Evolutionary conservation across 2,329 filamentous ascomycete species (phyloP).

Genomic region (Albophoma yamanashiensis): DNA sequence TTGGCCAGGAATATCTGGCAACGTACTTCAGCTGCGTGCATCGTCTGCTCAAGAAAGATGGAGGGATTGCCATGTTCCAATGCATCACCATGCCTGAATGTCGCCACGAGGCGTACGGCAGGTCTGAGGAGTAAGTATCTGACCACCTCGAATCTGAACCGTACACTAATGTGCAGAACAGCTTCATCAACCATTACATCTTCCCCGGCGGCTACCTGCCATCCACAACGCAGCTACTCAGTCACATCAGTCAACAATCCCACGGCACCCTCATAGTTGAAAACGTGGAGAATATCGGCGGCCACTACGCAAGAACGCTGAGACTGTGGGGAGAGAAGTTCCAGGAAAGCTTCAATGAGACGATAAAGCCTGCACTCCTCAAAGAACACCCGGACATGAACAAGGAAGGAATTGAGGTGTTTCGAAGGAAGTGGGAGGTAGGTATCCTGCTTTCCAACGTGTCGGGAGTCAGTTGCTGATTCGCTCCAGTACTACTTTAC

Average conservation of each 20-base stretch:
- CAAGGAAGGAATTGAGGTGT: constrained; percentile 53
- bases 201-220: constrained; percentile 69
- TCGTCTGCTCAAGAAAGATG: constrained; percentile 51
- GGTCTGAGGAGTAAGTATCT: constrained; percentile 46
- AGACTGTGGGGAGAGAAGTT: constrained; percentile 60
- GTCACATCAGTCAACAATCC: constrained; percentile 50
- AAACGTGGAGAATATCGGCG: constrained; percentile 59
- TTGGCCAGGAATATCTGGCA: constrained; percentile 55
- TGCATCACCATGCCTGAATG: constrained; percentile 68
- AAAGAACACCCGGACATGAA: constrained; percentile 47
- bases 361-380: constrained; percentile 50
- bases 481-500: constrained; percentile 55
- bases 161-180: constrained; percentile 7
- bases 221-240: constrained; percentile 42
- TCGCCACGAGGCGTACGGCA: constrained; percentile 54
- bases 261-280: constrained; percentile 54
- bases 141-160: not conserved
- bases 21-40: constrained; percentile 59
- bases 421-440: constrained; percentile 61
- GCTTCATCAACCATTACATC: constrained; percentile 67
- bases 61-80: constrained; percentile 60
- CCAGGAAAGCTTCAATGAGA: constrained; percentile 46
- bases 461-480: not conserved
- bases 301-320: constrained; percentile 61
- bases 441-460: constrained; percentile 10